Evolutionary conservation across 257 asterid genomes (phyloP), one percentile per base, ranked within the genome.

Genomic region (Plantago ovata): DNA sequence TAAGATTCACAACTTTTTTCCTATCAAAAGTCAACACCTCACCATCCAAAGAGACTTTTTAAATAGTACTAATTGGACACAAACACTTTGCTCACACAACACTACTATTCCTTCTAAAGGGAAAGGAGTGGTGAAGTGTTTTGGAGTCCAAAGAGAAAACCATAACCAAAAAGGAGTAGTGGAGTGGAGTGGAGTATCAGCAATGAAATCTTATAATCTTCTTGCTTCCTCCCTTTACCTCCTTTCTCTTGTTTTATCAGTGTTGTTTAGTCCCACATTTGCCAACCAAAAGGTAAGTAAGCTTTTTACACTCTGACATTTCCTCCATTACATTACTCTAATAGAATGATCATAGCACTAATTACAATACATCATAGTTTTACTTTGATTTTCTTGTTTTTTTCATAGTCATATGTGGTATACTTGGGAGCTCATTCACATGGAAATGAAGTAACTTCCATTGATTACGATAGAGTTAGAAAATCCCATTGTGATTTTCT

Each of bases 371-470:
- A 51, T 16, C 9, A 59, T 16, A 13, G 20, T 11, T 40, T 3
- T 20, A 13, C 39, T 28, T 56, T 14, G 53, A 13, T 45, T n/a
- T 20, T 36, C 3, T 16, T 22, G 4, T 33, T 38, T 66, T 43
- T 61, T 43, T 60, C 5, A 61, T 70, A 90, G 98, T 77, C 94
- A 41, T 92, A 73, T 72, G 93, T 92, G 69, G 96, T 85, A 61
- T 92, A 92, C 72, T 67, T 88, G 83, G 98, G 98, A 73, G 86
- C 81, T 65, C 96, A 92, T 67, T 77, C 90, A 50, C 95, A 85
- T 68, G 90, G 90, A 66, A 38, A 63, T 24, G 73, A 56, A 38
- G 70, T 71, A 65, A 60, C 85, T 19, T 62, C 85, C 42, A n/a
- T 23, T 66, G 93, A 88, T 67, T 74, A 70, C 63, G 85, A 85